Conservation (phyloP, 2,329 filamentous ascomycete species). For the Trichoderma cornu-damae region DNA sequence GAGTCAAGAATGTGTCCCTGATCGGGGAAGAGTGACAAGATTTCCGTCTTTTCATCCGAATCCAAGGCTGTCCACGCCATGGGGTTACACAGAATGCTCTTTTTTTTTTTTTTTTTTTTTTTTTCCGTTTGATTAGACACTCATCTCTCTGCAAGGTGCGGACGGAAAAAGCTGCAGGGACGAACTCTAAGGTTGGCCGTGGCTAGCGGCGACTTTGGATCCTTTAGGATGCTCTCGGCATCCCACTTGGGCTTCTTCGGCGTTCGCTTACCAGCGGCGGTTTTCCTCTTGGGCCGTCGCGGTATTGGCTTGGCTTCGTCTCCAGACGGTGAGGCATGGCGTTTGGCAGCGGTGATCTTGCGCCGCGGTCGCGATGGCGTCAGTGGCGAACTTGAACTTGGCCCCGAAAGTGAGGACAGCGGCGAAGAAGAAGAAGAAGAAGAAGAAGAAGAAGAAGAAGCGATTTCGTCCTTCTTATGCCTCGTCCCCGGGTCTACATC, state of each 20-base stretch:
- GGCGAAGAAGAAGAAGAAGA: slow-evolving; percentile 15
- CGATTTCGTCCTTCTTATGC: not conserved
- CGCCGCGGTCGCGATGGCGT: slow-evolving; percentile 5
- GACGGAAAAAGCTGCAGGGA: not conserved
- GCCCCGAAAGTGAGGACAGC: slow-evolving; percentile 2
- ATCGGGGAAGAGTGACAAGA: slow-evolving; percentile 37
- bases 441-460: slow-evolving; percentile 13
- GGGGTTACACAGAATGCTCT: slow-evolving; percentile 37
- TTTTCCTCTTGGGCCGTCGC: slow-evolving; percentile 2
- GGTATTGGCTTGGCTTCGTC: not conserved
- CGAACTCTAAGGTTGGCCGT: slow-evolving; percentile 36
- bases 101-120: no score
- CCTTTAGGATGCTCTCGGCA: slow-evolving; percentile 33
- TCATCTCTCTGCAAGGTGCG: not conserved
- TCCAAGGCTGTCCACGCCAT: slow-evolving; percentile 37
- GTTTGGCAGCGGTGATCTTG: not conserved
- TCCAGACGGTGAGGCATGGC: not conserved
- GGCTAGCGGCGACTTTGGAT: slow-evolving; percentile 37
- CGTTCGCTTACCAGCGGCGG: not conserved
- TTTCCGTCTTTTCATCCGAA: slow-evolving; percentile 32
- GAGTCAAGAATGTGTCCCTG: slow-evolving; percentile 35
- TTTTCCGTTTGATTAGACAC: not conserved
- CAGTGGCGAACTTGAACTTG: not conserved
- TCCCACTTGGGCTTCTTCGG: slow-evolving; percentile 34
- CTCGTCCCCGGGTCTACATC: not conserved